Conservation (phyloP, 1,139 yeast species). For the Debaryomyces nepalensis region DNA sequence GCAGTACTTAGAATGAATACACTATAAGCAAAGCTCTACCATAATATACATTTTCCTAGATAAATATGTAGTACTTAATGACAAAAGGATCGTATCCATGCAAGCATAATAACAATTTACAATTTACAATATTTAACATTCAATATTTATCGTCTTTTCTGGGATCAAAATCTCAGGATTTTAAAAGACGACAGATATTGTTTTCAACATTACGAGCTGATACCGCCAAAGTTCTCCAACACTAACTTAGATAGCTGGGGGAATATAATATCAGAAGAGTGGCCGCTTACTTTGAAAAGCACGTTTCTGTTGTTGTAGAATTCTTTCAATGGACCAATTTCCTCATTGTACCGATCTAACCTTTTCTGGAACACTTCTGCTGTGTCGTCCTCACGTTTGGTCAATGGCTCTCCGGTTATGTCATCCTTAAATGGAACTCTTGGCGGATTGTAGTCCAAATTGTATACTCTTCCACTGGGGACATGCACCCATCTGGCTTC, state of each 20-base stretch:
- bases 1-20: not conserved
- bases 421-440: constrained; percentile 81
- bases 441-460: constrained; percentile 87
- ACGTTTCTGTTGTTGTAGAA: constrained; percentile 60
- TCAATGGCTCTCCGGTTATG: constrained; percentile 82
- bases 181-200: not conserved
- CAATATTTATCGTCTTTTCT: no score
- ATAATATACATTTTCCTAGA: not conserved
- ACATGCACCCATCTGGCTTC: constrained; percentile 85
- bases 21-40: not conserved
- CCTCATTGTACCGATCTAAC: constrained; percentile 61
- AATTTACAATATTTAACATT: not conserved
- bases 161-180: not conserved
- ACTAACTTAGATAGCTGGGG: constrained; percentile 64
- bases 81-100: no score
- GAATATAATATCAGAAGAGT: constrained; percentile 80
- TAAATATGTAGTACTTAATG: not conserved
- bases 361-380: constrained; percentile 69
- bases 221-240: constrained; percentile 27
- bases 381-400: constrained; percentile 82
- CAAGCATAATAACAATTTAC: not conserved
- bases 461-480: constrained; percentile 86
- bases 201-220: not conserved
- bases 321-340: constrained; percentile 65
- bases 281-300: constrained; percentile 65